Evolutionary conservation across 2,329 filamentous ascomycete genomes (phyloP), one percentile per base, ranked within the genome.

Genomic region (Colletotrichum eremochloae): DNA sequence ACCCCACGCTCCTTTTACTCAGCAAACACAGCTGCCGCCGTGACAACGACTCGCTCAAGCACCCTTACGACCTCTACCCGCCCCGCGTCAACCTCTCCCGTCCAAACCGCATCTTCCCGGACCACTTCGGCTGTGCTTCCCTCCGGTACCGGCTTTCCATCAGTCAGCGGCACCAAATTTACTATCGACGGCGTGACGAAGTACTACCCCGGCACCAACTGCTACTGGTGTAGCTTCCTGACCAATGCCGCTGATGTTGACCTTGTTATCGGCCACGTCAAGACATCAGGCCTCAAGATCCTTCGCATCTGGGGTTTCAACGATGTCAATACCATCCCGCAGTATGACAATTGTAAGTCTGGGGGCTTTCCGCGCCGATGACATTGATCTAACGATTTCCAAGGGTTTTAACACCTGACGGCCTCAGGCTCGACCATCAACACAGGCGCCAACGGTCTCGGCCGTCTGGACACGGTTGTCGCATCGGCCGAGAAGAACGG

Each of bases 231-330:
- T 67, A 82, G 82, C 15, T 88, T 89, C 78, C 78, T 89, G 58
- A 86, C 83, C 74, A 86, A 87, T 73, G 82, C 89, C 71, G 82
- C 81, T 18, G 89, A 92, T 76, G 85, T 91, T 40, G 88, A 91
- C 75, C 79, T 81, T n/a, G 82, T 84, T 18, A 80, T 88, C 63
- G 80, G 83, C 71, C 84, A 89, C 75, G 77, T 90, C 20, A 77
- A 81, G 62, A 74, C 80, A 42, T 85, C 88, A 2, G 88, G 88
- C 0, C 84, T 87, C 72, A 88, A 88, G 78, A 86, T 91, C 68
- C 80, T 90, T 11, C 84, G 89, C n/a, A 82, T 90, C 68, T 90
- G 89, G 89, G 88, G 88, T 9, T 91, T 90, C 82, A 89, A 88
- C 80, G 87, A 89, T 74, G 87, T 89, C 33, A 88, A 81, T 14